Base-by-base conservation (phyloP, 805 yeast genomes). In the Kodamaea leandrae region DNA sequence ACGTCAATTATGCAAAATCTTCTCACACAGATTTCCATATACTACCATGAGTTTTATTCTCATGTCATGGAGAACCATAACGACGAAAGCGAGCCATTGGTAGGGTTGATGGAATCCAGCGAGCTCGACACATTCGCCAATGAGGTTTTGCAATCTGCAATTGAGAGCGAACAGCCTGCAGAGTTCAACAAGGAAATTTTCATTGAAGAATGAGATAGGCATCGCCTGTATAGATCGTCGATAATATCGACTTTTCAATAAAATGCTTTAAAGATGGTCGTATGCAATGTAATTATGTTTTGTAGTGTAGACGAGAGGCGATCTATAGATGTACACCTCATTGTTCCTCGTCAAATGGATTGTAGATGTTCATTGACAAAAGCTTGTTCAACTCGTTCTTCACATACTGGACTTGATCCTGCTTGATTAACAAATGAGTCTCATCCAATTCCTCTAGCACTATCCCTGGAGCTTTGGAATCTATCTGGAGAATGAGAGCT, bases 401-500 rank as follows among this genome's bases (percentile, higher is more conserved):
- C 36, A 91, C 82, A 54, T 71, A 80, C 17, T 79, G 82, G 2
- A 91, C 86, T 63, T 82, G 85, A 27, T 78, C 76, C 23, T 83
- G 83, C 50, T 86, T 91, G 20, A 91, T 83, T 46, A 93, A 68
- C 14, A 91, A 63, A 61, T 93, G 98, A 1, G 93, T 86, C 34
- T 90, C 97, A 57, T 93, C 98, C 30, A 91, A 72, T 52, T 93
- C 98, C 61, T 83, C 80, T 17, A 70, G 50, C 1, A 67, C 67
- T 2, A 93, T 82, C 50, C 89, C 95, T 44, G 86, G 83, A 26
- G 73, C 65, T 19, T 79, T 77, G 0, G 87, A 67, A 60, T 93
- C 98, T 32, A 91, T 84, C 57, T 82, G 84, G 16, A 91, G 64
- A 2, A 91, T 86, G 36, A 91, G 69, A 0, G 98, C 96, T 48